Evolutionary conservation across 2,329 filamentous ascomycete species (phyloP).

Genomic region (Escovopsis sp.): DNA sequence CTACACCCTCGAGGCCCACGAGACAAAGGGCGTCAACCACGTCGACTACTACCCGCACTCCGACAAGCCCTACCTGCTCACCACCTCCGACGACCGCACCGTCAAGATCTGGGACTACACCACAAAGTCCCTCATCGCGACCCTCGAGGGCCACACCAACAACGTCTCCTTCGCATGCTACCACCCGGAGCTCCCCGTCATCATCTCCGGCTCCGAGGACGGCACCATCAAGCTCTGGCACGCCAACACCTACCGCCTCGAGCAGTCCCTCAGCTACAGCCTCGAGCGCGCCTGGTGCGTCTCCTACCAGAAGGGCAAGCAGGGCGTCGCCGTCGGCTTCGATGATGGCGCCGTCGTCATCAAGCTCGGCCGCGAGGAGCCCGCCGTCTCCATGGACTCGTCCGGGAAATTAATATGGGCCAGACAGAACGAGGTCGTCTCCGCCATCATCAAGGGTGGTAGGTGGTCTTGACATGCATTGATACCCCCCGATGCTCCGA

Average conservation of each 20-base stretch:
- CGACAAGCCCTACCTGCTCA: slow-evolving; percentile 77
- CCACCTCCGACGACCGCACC: slow-evolving; percentile 89
- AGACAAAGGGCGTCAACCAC: slow-evolving; percentile 95
- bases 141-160: slow-evolving; percentile 89
- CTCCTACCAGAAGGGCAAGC: slow-evolving; percentile 84
- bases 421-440: slow-evolving; percentile 86
- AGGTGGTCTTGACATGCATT: too few relatives aligned
- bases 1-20: slow-evolving; percentile 92
- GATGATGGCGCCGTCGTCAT: slow-evolving; percentile 96
- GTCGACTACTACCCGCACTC: slow-evolving; percentile 77
- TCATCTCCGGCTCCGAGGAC: slow-evolving; percentile 95
- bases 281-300: slow-evolving; percentile 97
- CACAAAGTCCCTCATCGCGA: slow-evolving; percentile 92
- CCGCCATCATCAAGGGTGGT: slow-evolving; percentile 81
- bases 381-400: slow-evolving; percentile 91
- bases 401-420: slow-evolving; percentile 96
- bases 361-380: slow-evolving; percentile 93
- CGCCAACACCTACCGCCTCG: slow-evolving; percentile 89
- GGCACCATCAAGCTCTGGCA: slow-evolving; percentile 98
- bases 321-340: slow-evolving; percentile 89
- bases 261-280: slow-evolving; percentile 92
- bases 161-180: slow-evolving; percentile 98
- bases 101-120: slow-evolving; percentile 99
- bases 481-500: too few relatives aligned
- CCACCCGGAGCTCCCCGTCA: slow-evolving; percentile 90